Evolutionary conservation across 1,139 yeast genomes (phyloP).

Genomic region (Ashbya aceris): DNA sequence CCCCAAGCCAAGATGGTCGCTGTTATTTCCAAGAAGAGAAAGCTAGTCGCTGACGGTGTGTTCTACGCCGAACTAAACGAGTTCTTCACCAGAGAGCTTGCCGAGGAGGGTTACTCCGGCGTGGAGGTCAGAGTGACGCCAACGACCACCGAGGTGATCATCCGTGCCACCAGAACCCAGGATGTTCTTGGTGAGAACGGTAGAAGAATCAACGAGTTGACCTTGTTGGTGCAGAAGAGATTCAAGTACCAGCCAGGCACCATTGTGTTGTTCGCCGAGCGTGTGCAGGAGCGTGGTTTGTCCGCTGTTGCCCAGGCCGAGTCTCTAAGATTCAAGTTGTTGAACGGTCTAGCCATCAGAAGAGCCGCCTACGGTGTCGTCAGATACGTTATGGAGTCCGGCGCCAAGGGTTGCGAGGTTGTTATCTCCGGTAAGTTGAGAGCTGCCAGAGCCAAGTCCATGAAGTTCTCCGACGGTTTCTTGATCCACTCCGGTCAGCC

Average conservation of each 20-base stretch:
- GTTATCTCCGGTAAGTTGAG: conserved; percentile 98
- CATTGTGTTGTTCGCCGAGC: conserved; percentile 94
- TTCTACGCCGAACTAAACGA: conserved; percentile 99
- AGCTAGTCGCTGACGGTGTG: conserved; percentile 99
- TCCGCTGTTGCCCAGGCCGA: conserved; percentile 99
- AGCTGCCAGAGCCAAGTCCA: conserved; percentile 99
- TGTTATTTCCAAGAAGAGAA: conserved; percentile 76
- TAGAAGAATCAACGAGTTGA: conserved; percentile 99
- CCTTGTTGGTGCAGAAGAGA: conserved; percentile 97
- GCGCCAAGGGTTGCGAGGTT: conserved; percentile 99
- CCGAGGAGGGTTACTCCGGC: conserved; percentile 99
- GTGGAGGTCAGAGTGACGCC: conserved; percentile 99
- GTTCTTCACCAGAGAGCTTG: conserved; percentile 99
- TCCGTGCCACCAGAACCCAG: conserved; percentile 98
- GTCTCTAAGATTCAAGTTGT: conserved; percentile 95
- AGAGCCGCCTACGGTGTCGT: conserved; percentile 99
- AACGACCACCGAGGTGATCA: conserved; percentile 94
- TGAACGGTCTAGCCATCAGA: conserved; percentile 98
- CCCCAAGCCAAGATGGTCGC: conserved; percentile 40
- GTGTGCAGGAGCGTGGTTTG: conserved; percentile 98
- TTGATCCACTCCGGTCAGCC: conserved; percentile 99
- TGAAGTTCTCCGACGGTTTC: conserved; percentile 99
- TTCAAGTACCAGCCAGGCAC: conserved; percentile 94
- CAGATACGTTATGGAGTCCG: conserved; percentile 99
- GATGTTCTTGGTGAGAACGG: conserved; percentile 99